A percentile compares a stretch with the other conserved stretches of the same genome.
Evolutionary conservation across 768 basidiomycete genomes (phyloP).

Genomic region (Tylopilus subfusipes): DNA sequence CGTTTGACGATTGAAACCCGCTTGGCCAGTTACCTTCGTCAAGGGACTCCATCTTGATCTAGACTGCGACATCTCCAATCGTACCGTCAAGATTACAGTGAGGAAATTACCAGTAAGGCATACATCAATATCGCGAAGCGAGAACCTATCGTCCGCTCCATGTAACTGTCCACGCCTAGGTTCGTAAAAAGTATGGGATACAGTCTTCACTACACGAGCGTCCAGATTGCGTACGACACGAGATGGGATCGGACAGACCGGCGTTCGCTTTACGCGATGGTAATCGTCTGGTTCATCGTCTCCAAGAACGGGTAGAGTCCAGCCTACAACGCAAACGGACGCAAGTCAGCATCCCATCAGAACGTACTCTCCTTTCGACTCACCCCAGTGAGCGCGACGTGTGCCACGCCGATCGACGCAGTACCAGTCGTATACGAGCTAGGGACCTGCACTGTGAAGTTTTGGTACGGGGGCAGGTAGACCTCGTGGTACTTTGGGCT

Average conservation of each 20-base stretch:
- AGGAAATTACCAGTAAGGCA: no score
- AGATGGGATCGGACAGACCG: not conserved
- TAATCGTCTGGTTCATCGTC: conserved; percentile 32
- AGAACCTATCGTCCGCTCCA: not conserved
- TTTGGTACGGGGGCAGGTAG: conserved; percentile 39
- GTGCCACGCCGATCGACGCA: conserved; percentile 36
- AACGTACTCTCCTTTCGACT: conserved; percentile 15
- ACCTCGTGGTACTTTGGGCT: conserved; percentile 32
- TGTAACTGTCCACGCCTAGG: not conserved
- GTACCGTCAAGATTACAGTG: no score
- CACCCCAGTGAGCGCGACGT: conserved; percentile 41
- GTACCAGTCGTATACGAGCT: conserved; percentile 22
- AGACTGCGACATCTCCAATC: no score
- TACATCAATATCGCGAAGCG: no score
- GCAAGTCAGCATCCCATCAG: not conserved
- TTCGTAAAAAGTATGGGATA: not conserved
- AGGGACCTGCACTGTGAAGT: conserved; percentile 44
- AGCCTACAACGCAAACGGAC: conserved; percentile 28
- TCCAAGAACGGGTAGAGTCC: conserved; percentile 29
- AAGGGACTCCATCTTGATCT: no score
- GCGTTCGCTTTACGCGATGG: conserved; percentile 13
- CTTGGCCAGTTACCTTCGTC: no score
- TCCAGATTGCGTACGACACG: not conserved
- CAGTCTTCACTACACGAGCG: not conserved
- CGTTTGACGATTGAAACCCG: no score